These are phyloP conservation scores for Trichopus zeylanicus DNA, from an alignment of 116 monocot species.

Conservation along the genomic window DNA sequence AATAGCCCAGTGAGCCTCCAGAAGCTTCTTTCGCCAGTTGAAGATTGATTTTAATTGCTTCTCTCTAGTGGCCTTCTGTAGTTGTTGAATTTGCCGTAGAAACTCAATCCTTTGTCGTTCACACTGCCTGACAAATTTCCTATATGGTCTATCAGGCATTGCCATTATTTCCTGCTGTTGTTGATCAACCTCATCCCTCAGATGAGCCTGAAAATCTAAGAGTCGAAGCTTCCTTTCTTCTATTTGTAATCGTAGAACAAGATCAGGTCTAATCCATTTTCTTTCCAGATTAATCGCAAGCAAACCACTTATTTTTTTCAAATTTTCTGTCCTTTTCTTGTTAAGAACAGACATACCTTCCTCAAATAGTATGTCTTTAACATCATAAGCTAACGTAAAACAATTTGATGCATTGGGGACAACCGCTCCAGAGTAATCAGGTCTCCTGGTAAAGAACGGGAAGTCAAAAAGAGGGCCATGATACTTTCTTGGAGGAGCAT, in stretches of 20 bases:
- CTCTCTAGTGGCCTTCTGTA: conserved; percentile 60
- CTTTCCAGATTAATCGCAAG: conserved; percentile 72
- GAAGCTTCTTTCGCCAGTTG: conserved; percentile 91
- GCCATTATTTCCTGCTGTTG: conserved; percentile 92
- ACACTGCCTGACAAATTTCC: conserved; percentile 80
- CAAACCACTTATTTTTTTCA: conserved; percentile 64
- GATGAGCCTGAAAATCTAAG: conserved; percentile 63
- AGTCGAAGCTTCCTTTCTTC: conserved; percentile 92
- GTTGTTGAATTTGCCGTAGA: conserved; percentile 67
- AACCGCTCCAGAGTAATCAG: conserved; percentile 37
- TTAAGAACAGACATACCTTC: conserved; percentile 50
- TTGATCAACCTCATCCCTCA: conserved; percentile 79
- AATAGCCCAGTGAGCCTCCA: conserved; percentile 90
- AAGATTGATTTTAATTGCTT: conserved; percentile 79
- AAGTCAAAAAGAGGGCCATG: conserved; percentile 90
- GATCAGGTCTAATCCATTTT: conserved; percentile 81
- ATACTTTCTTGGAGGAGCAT: conserved; percentile 52
- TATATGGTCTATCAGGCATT: conserved; percentile 79
- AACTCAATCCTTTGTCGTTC: conserved; percentile 74
- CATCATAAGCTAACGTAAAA: conserved; percentile 62
- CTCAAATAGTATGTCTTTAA: conserved; percentile 74
- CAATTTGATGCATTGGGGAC: conserved; percentile 33
- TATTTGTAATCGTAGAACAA: conserved; percentile 72
- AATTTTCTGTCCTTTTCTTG: conserved; percentile 66
- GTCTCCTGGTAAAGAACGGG: conserved; percentile 66